Percentiles rank a stretch among this genome's conserved stretches.
Conservation (phyloP, 192 early-diverging fungal genomes). For the Coemansia sp. region DNA sequence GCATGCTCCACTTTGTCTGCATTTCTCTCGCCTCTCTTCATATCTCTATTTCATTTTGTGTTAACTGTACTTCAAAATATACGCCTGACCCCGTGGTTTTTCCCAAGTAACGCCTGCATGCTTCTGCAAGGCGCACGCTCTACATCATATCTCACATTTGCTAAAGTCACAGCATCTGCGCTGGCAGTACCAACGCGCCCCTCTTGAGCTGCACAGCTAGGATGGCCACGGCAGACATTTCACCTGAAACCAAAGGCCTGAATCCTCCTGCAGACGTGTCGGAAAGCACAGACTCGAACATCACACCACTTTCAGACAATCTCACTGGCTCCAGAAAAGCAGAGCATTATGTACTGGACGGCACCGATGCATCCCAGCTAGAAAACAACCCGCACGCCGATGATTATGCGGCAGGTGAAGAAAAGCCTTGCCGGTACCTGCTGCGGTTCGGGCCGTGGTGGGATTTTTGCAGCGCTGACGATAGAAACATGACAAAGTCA, state of each 20-base stretch:
- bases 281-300: not conserved
- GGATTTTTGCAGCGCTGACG: slow-evolving; percentile 34
- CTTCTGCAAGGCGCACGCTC: too few relatives aligned
- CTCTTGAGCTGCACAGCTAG: not conserved
- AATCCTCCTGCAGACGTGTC: not conserved
- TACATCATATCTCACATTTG: not conserved
- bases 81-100: too few relatives aligned
- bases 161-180: not conserved
- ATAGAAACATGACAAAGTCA: slow-evolving; percentile 26
- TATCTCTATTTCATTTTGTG: not conserved
- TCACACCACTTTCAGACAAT: not conserved
- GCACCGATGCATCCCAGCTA: not conserved
- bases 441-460: slow-evolving; percentile 38
- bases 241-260: not conserved
- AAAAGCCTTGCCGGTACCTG: slow-evolving; percentile 22
- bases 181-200: too few relatives aligned
- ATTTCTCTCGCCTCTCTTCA: not conserved
- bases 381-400: not conserved
- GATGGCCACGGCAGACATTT: not conserved
- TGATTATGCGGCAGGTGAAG: slow-evolving; percentile 1
- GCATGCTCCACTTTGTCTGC: too few relatives aligned
- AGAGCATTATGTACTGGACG: not conserved
- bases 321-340: not conserved
- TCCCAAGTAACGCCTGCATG: not conserved
- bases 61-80: too few relatives aligned